phyloP scores from a whole-genome alignment of 768 basidiomycete genomes.

The Lactarius pseudohatsudake region DNA sequence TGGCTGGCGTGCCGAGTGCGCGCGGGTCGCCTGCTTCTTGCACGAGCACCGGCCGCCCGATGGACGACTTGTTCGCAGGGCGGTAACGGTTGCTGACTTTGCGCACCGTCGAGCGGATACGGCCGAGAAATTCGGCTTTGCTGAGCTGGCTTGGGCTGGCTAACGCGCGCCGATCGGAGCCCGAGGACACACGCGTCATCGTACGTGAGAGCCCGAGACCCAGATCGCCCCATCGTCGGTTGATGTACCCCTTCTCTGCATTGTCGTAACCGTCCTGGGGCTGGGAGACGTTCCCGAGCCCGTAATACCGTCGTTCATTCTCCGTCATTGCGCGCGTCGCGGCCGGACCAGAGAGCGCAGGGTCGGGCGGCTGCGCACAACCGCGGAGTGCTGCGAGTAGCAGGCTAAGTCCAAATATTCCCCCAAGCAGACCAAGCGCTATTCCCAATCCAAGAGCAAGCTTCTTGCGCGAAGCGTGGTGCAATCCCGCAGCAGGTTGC shows the following conservation, averaged over 20 bases:
- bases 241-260: constrained; percentile 36
- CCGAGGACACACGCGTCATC: constrained; percentile 29
- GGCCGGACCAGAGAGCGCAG: constrained; percentile 59
- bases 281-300: constrained; percentile 41
- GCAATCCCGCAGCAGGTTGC: constrained; percentile 36
- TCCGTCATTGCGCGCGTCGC: constrained; percentile 58
- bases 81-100: constrained; percentile 61
- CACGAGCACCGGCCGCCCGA: constrained; percentile 58
- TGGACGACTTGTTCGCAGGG: constrained; percentile 44
- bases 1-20: constrained; percentile 17
- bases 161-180: constrained; percentile 26
- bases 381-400: constrained; percentile 56
- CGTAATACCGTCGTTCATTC: constrained; percentile 70
- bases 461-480: constrained; percentile 45
- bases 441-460: constrained; percentile 60
- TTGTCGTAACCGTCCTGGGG: constrained; percentile 15
- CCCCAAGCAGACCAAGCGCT: constrained; percentile 62
- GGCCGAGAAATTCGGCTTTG: constrained; percentile 68
- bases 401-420: constrained; percentile 52
- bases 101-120: constrained; percentile 61
- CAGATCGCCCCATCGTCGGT: constrained; percentile 36
- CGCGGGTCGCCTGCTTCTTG: constrained; percentile 26
- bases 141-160: constrained; percentile 59
- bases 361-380: constrained; percentile 58
- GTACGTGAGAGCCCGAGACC: constrained; percentile 53